phyloP scores from a whole-genome alignment of 2,329 filamentous ascomycete species.

The Clarireedia sp. region DNA sequence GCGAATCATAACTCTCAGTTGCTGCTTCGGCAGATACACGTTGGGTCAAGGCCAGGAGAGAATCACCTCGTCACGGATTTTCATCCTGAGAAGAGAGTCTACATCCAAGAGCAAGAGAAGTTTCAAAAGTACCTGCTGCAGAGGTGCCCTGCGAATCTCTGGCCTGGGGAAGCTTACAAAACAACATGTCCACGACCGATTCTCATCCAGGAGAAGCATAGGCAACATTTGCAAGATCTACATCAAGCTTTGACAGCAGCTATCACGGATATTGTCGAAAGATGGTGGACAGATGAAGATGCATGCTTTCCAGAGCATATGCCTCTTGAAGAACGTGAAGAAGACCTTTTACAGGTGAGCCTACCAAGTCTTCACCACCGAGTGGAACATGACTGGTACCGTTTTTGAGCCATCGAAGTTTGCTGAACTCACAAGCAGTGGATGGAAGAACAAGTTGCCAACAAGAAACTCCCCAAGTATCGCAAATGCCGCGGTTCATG shows the following conservation, averaged over 20 bases:
- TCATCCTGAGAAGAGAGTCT: no score
- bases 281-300: neutral
- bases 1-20: no score
- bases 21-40: no score
- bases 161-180: neutral
- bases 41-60: no score
- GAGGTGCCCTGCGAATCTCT: neutral
- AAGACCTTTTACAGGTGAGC: neutral
- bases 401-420: neutral
- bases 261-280: conserved; percentile 1
- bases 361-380: neutral
- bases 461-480: neutral
- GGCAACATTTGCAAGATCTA: neutral
- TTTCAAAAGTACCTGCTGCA: neutral
- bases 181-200: neutral
- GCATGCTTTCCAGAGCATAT: neutral
- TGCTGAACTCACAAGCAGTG: neutral
- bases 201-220: neutral
- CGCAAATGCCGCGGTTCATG: neutral
- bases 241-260: neutral
- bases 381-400: neutral
- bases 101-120: no score
- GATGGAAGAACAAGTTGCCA: neutral
- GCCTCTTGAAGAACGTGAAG: neutral
- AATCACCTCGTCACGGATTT: no score